These are phyloP conservation scores for Neurospora africana DNA, from an alignment of 495 filamentous ascomycete genomes.

Conservation along the genomic window DNA sequence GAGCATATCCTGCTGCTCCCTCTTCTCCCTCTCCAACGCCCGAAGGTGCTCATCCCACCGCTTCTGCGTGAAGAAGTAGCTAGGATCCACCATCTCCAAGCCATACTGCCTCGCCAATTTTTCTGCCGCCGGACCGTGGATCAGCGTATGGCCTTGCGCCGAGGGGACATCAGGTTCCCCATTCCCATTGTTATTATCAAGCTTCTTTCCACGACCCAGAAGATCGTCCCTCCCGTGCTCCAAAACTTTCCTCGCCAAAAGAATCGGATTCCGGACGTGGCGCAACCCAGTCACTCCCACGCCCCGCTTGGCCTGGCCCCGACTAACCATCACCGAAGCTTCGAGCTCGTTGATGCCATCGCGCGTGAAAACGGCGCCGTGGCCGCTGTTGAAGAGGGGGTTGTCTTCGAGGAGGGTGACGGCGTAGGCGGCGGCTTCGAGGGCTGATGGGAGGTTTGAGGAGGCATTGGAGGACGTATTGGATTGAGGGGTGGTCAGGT, in stretches of 20 bases:
- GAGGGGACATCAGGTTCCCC: constrained; percentile 24
- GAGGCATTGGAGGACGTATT: background rate
- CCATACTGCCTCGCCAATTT: constrained; percentile 54
- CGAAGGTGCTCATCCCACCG: constrained; percentile 75
- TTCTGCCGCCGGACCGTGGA: constrained; percentile 60
- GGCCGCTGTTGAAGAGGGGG: constrained; percentile 75
- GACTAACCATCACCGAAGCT: constrained; percentile 79
- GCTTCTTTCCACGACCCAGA: constrained; percentile 2
- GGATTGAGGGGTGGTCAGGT: constrained; percentile 22
- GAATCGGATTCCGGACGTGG: constrained; percentile 68
- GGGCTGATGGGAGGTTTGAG: constrained; percentile 35
- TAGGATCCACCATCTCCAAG: constrained; percentile 52
- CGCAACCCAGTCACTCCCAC: constrained; percentile 63
- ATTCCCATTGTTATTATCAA: constrained; percentile 12
- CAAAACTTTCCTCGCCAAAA: constrained; percentile 62
- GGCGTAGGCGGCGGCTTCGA: constrained; percentile 66
- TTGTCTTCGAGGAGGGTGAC: constrained; percentile 71
- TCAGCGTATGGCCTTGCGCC: constrained; percentile 54
- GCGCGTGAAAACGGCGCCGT: constrained; percentile 77
- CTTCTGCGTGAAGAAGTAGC: constrained; percentile 68
- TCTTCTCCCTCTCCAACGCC: constrained; percentile 47
- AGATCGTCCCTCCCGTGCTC: constrained; percentile 47
- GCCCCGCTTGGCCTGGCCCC: constrained; percentile 61
- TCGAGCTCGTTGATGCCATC: constrained; percentile 80
- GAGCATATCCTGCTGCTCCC: background rate